A percentile compares a stretch with the other conserved stretches of the same genome.
Evolutionary conservation across 441 rosid genomes (phyloP).

Genomic region (Croton laevigatus): DNA sequence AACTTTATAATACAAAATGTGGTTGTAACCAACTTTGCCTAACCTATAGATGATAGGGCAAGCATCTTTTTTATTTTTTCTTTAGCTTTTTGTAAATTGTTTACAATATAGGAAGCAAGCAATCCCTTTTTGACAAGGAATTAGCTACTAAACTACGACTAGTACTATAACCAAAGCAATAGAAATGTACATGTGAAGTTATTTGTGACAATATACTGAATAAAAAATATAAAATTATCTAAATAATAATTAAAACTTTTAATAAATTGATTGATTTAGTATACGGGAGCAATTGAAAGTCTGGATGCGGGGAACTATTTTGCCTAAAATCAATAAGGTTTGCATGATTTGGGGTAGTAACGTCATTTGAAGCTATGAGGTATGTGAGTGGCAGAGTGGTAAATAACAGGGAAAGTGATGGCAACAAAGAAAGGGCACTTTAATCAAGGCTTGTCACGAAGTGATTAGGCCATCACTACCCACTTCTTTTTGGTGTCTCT

Average conservation of each 20-base stretch:
- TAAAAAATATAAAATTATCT: too few relatives aligned
- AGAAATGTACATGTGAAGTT: too few relatives aligned
- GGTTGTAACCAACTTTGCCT: slow-evolving; percentile 28
- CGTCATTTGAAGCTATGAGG: background rate
- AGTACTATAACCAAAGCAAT: too few relatives aligned
- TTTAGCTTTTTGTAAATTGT: slow-evolving; percentile 12
- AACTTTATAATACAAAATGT: slow-evolving; percentile 20
- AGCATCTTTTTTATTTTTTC: slow-evolving; percentile 19
- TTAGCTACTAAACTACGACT: background rate
- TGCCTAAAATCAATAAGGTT: too few relatives aligned
- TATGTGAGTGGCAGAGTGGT: slow-evolving; percentile 31
- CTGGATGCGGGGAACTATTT: too few relatives aligned
- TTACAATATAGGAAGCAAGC: slow-evolving; percentile 17
- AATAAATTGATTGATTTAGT: too few relatives aligned
- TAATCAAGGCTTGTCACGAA: slow-evolving; percentile 45
- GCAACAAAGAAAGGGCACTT: slow-evolving; percentile 27
- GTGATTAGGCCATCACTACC: slow-evolving; percentile 59
- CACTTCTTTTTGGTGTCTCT: slow-evolving; percentile 32
- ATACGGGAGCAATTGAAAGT: too few relatives aligned
- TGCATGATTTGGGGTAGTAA: background rate
- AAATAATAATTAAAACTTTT: too few relatives aligned
- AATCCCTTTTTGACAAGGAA: slow-evolving; percentile 9
- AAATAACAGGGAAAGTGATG: slow-evolving; percentile 20
- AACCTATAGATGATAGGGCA: slow-evolving; percentile 18
- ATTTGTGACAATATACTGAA: too few relatives aligned